phyloP scores from a whole-genome alignment of 768 basidiomycete species.

The Lentinula edodes region DNA sequence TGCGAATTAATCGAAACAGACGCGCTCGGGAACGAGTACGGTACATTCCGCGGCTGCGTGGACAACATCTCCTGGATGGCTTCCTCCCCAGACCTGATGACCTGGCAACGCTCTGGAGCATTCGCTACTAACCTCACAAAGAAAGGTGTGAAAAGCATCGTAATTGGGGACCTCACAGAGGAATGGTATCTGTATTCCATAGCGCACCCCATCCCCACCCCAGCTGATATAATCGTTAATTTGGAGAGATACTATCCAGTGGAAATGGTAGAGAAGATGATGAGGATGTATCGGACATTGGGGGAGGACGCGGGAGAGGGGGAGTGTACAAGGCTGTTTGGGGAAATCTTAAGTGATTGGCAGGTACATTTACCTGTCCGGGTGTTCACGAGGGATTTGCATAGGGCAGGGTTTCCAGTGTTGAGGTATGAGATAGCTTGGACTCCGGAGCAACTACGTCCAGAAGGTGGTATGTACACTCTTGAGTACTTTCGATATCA shows the following conservation, averaged over 20 bases:
- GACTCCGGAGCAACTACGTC: constrained; percentile 56
- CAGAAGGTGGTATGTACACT: constrained; percentile 38
- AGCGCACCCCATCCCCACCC: constrained; percentile 49
- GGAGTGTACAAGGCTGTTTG: constrained; percentile 43
- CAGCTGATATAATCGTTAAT: constrained; percentile 50
- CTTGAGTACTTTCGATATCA: neutral
- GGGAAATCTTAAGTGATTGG: constrained; percentile 52
- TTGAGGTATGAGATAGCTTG: constrained; percentile 66
- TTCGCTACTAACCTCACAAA: constrained; percentile 48
- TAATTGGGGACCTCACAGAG: constrained; percentile 65
- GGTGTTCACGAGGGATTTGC: constrained; percentile 56
- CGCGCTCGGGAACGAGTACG: constrained; percentile 41
- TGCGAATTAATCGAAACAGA: constrained; percentile 56
- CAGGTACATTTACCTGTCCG: constrained; percentile 69
- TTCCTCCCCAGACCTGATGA: constrained; percentile 50
- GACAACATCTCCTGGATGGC: constrained; percentile 53
- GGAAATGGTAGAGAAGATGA: constrained; percentile 38
- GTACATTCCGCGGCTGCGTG: constrained; percentile 66
- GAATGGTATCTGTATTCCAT: constrained; percentile 80
- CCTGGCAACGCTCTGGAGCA: constrained; percentile 59
- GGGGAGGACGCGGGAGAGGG: constrained; percentile 34
- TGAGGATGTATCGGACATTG: constrained; percentile 37
- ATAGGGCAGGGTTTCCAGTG: constrained; percentile 52
- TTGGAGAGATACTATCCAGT: constrained; percentile 55
- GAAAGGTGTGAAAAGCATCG: constrained; percentile 55